Evolutionary conservation across 2,329 filamentous ascomycete species (phyloP), one percentile per base, ranked within the genome.

Genomic region (Fusarium longipes): DNA sequence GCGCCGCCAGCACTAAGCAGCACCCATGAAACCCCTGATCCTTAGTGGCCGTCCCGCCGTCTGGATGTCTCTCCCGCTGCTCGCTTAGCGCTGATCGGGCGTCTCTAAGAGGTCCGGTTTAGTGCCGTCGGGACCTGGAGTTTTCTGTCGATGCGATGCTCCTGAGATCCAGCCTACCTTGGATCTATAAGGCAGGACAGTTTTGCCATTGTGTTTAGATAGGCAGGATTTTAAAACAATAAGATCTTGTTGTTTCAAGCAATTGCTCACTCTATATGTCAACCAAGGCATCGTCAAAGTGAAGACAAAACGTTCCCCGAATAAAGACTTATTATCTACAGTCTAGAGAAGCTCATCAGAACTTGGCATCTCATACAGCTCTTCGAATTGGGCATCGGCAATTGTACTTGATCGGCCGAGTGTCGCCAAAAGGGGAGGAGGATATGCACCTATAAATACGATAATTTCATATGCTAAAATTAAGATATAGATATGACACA

Each of bases 71-170:
- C 47, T 71, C 67, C 60, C 67, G 68, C 61, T 64, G 57, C 60
- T 73, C 70, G 70, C 70, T 73, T 72, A 72, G 58, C 65, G 71
- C 67, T 73, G 70, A 73, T 73, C 70, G 69, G 39, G 52, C 70
- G 67, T 57, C 61, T 73, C 57, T 72, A 50, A 69, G 61, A 70
- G 65, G 59, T 33, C 59, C 50, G 48, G 55, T 68, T 59, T 73
- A 72, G 70, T 67, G 67, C 66, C 63, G 52, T 32, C 56, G 51
- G 62, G 57, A 58, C 47, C 67, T 67, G 64, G 50, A 54, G 48
- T 65, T 65, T 60, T 55, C 54, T 49, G 39, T 64, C 32, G 48
- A 39, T 52, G 36, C 32, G 48, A 39, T 52, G 36, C 49, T 45
- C 49, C 40, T 43, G 45, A 49, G 45, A 49, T 49, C 45, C 45